Evolutionary conservation across 1,139 yeast species (phyloP).

Genomic region (Yamadazyma atlantica): DNA sequence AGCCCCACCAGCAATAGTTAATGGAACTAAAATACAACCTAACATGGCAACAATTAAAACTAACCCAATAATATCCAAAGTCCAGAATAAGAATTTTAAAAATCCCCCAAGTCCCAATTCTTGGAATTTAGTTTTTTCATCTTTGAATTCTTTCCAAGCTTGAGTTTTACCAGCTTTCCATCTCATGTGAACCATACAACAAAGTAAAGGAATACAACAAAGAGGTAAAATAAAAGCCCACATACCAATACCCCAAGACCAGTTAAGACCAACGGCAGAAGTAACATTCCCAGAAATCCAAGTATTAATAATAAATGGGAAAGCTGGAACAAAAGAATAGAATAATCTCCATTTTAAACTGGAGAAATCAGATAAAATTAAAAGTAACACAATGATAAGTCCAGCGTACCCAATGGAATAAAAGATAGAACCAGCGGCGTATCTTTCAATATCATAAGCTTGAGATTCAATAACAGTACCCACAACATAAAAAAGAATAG

Average conservation of each 20-base stretch:
- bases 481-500: conserved; percentile 59
- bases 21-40: conserved; percentile 40
- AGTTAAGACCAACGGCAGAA: conserved; percentile 16
- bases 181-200: conserved; percentile 35
- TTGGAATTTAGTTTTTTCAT: conserved; percentile 21
- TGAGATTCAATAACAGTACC: conserved; percentile 75
- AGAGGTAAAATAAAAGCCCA: conserved; percentile 44
- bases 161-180: conserved; percentile 32
- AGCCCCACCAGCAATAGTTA: conserved; percentile 39
- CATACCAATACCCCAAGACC: conserved; percentile 39
- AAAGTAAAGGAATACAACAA: conserved; percentile 31
- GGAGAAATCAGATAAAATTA: conserved; percentile 65
- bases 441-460: conserved; percentile 62
- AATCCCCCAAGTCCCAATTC: conserved; percentile 24
- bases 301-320: conserved; percentile 73
- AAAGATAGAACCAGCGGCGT: conserved; percentile 71
- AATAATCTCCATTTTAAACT: conserved; percentile 67
- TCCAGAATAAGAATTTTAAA: conserved; percentile 30
- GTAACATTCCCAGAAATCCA: conserved; percentile 70
- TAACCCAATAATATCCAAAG: conserved; percentile 35
- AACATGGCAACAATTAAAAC: conserved; percentile 29
- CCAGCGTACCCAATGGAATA: conserved; percentile 73
- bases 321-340: conserved; percentile 59
- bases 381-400: conserved; percentile 50
- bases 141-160: conserved; percentile 31